phyloP scores from a whole-genome alignment of 306 rosid genomes.

The Benincasa hispida region DNA sequence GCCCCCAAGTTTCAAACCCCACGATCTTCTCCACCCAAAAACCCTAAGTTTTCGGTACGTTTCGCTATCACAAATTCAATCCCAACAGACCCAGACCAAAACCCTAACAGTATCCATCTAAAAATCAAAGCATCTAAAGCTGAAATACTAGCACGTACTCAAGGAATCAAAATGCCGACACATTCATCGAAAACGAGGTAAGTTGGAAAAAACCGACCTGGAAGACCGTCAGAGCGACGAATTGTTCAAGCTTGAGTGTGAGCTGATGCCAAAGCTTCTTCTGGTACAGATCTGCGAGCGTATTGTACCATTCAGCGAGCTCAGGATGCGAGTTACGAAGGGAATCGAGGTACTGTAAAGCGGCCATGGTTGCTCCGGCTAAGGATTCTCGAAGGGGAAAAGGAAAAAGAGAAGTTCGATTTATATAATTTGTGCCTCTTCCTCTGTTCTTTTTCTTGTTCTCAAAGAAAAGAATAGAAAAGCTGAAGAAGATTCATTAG shows the following conservation, averaged over 20 bases:
- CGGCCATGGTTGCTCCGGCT: constrained; percentile 51
- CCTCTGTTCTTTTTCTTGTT: constrained; percentile 22
- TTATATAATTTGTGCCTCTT: constrained; percentile 11
- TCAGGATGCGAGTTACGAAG: constrained; percentile 85
- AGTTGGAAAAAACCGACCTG: constrained; percentile 38
- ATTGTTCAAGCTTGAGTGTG: constrained; percentile 95
- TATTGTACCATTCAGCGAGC: constrained; percentile 78
- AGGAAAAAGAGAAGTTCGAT: neutral
- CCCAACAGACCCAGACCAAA: constrained; percentile 13
- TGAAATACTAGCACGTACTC: neutral
- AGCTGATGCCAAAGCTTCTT: constrained; percentile 99
- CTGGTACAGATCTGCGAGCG: constrained; percentile 97
- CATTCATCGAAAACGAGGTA: neutral
- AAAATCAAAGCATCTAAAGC: neutral
- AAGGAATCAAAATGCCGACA: neutral
- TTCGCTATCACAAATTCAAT: neutral
- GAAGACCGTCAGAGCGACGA: constrained; percentile 75
- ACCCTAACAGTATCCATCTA: constrained; percentile 32
- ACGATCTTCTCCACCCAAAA: neutral
- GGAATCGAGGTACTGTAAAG: constrained; percentile 83
- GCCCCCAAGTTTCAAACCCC: neutral
- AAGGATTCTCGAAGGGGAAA: constrained; percentile 3
- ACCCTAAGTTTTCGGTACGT: neutral
- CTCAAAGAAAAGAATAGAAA: constrained; percentile 38
- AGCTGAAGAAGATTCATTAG: neutral